Evolutionary conservation across 2,329 filamentous ascomycete species (phyloP).

Genomic region (Ophiocordyceps camponoti-leonardi): DNA sequence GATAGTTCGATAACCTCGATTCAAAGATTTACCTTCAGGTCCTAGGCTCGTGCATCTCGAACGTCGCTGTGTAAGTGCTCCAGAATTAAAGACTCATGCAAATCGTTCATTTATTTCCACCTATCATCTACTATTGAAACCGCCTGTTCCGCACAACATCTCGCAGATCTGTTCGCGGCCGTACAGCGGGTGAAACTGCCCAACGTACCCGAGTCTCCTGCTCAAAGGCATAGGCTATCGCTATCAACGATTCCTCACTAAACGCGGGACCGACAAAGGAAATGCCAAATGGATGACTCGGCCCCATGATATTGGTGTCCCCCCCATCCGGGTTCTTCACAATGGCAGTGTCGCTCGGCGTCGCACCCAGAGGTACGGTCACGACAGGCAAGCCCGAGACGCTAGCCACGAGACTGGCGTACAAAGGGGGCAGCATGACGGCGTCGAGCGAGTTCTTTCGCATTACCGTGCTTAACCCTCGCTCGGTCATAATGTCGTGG

Average conservation of each 20-base stretch:
- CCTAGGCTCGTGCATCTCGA: too few relatives aligned
- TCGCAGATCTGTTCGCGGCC: slow-evolving; percentile 14
- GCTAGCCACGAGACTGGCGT: slow-evolving; percentile 29
- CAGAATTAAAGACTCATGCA: too few relatives aligned
- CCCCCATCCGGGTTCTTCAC: slow-evolving; percentile 28
- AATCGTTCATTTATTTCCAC: too few relatives aligned
- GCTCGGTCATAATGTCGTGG: slow-evolving; percentile 32
- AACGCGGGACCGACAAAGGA: slow-evolving; percentile 42
- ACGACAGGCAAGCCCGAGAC: slow-evolving; percentile 42
- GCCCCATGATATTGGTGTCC: slow-evolving; percentile 28
- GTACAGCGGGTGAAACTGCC: slow-evolving; percentile 10
- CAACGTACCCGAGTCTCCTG: slow-evolving; percentile 27
- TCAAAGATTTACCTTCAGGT: too few relatives aligned
- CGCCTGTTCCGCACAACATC: slow-evolving; percentile 6
- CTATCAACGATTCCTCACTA: slow-evolving; percentile 42
- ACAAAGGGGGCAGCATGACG: slow-evolving; percentile 38
- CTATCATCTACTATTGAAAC: too few relatives aligned
- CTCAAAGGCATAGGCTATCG: slow-evolving; percentile 52
- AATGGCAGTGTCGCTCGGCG: slow-evolving; percentile 14
- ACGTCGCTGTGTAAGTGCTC: too few relatives aligned
- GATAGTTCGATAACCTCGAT: too few relatives aligned
- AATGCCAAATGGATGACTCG: slow-evolving; percentile 44
- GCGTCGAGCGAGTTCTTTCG: slow-evolving; percentile 39
- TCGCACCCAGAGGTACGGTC: slow-evolving; percentile 45
- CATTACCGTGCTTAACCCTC: slow-evolving; percentile 43